Conservation (phyloP, 441 rosid genomes). For the Syzygium syzygioides region DNA sequence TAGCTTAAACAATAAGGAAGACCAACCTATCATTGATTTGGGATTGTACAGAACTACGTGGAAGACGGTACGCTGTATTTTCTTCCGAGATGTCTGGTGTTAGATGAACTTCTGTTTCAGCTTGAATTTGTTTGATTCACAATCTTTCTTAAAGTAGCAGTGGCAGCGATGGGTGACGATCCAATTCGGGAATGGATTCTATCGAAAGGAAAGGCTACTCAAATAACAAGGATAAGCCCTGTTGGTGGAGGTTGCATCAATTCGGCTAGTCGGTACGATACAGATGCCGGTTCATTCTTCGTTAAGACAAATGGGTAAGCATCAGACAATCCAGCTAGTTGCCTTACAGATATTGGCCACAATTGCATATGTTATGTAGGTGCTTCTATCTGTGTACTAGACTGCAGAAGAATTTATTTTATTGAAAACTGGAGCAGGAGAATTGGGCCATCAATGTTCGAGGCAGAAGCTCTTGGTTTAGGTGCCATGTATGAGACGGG, state of each 20-base stretch:
- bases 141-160: conserved; percentile 23
- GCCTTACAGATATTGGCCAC: background rate
- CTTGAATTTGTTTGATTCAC: background rate
- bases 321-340: background rate
- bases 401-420: background rate
- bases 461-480: conserved; percentile 89
- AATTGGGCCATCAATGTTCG: conserved; percentile 78
- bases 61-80: background rate
- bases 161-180: conserved; percentile 70
- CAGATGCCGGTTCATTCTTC: conserved; percentile 78
- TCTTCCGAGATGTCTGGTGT: background rate
- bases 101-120: background rate
- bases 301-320: conserved; percentile 77
- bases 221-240: conserved; percentile 56
- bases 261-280: conserved; percentile 63
- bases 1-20: background rate
- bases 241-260: conserved; percentile 94
- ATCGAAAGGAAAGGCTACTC: conserved; percentile 72
- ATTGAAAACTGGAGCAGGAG: conserved; percentile 38
- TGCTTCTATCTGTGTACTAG: background rate
- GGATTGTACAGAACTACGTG: background rate
- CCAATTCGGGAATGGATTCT: conserved; percentile 83
- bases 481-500: conserved; percentile 74
- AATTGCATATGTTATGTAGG: background rate
- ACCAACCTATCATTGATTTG: background rate